phyloP scores from a whole-genome alignment of 768 basidiomycete genomes.

The Pleurotus cornucopiae region DNA sequence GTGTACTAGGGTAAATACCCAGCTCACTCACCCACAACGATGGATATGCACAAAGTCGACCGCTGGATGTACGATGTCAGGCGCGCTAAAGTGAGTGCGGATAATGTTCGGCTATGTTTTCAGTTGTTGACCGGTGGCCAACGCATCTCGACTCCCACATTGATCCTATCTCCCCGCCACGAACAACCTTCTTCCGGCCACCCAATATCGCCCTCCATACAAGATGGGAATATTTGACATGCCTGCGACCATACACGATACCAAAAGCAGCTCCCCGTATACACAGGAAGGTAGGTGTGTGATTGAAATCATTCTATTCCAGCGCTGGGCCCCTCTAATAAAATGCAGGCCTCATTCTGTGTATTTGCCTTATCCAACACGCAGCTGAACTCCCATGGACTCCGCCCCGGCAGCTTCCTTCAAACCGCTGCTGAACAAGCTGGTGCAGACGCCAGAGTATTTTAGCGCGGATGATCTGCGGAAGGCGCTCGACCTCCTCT shows the following conservation, averaged over 20 bases:
- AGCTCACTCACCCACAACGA: not conserved
- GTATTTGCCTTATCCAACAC: not conserved
- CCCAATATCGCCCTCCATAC: not conserved
- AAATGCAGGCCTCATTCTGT: not conserved
- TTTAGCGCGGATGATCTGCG: constrained; percentile 78
- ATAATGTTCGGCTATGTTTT: constrained; percentile 1
- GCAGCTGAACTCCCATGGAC: not conserved
- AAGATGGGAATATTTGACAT: constrained; percentile 6
- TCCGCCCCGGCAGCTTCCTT: constrained; percentile 37
- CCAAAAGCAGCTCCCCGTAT: constrained; percentile 3
- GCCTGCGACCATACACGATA: not conserved
- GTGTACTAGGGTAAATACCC: constrained; percentile 13
- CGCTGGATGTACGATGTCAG: constrained; percentile 2
- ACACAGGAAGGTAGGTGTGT: constrained; percentile 6
- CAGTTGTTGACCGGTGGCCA: not conserved
- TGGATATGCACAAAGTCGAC: not conserved
- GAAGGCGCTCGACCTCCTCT: constrained; percentile 67
- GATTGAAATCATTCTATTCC: not conserved
- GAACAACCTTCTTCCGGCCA: not conserved
- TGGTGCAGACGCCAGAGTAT: constrained; percentile 76
- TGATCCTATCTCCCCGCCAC: constrained; percentile 4
- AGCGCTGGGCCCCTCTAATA: not conserved
- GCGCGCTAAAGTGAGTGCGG: constrained; percentile 2
- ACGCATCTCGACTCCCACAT: not conserved
- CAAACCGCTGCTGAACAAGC: constrained; percentile 71